Evolutionary conservation across 768 basidiomycete genomes (phyloP).

Genomic region (Hortiboletus flavorubellus): DNA sequence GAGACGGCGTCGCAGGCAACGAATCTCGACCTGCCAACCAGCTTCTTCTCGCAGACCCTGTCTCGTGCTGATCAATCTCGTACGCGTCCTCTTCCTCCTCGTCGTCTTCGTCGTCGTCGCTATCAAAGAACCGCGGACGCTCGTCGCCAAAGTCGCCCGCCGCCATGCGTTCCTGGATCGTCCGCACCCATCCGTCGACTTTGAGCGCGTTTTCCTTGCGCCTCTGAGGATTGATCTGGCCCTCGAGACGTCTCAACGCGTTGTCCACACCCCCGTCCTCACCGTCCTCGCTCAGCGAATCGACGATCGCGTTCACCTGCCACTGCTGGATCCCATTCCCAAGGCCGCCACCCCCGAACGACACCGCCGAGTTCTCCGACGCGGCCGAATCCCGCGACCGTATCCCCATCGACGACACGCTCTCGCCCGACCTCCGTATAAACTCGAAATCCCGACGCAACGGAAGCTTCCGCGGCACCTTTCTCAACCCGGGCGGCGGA

Average conservation of each 20-base stretch:
- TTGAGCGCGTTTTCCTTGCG: conserved; percentile 70
- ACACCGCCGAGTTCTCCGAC: conserved; percentile 39
- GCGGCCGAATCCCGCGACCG: conserved; percentile 57
- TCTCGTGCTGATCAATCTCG: conserved; percentile 32
- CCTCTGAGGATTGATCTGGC: conserved; percentile 73
- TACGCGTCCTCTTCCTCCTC: conserved; percentile 32
- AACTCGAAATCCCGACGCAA: conserved; percentile 80
- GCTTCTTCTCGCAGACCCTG: conserved; percentile 20
- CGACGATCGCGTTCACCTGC: conserved; percentile 78
- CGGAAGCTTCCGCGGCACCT: conserved; percentile 58
- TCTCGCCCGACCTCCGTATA: conserved; percentile 61
- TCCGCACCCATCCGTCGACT: conserved; percentile 79
- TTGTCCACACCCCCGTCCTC: conserved; percentile 80
- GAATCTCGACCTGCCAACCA: conserved; percentile 4
- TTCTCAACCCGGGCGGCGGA: conserved; percentile 52
- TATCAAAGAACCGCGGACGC: conserved; percentile 51
- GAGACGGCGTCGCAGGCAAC: conserved; percentile 20
- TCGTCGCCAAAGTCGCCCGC: conserved; percentile 64
- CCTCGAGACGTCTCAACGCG: conserved; percentile 77
- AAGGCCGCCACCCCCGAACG: conserved; percentile 38
- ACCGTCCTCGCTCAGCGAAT: conserved; percentile 69
- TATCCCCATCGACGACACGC: conserved; percentile 79
- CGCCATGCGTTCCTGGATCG: conserved; percentile 62
- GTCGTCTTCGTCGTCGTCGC: conserved; percentile 36
- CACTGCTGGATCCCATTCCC: conserved; percentile 61